These are phyloP conservation scores for Boletus albobrunnescens DNA, from an alignment of 1,284 basidiomycete genomes.

Conservation along the genomic window DNA sequence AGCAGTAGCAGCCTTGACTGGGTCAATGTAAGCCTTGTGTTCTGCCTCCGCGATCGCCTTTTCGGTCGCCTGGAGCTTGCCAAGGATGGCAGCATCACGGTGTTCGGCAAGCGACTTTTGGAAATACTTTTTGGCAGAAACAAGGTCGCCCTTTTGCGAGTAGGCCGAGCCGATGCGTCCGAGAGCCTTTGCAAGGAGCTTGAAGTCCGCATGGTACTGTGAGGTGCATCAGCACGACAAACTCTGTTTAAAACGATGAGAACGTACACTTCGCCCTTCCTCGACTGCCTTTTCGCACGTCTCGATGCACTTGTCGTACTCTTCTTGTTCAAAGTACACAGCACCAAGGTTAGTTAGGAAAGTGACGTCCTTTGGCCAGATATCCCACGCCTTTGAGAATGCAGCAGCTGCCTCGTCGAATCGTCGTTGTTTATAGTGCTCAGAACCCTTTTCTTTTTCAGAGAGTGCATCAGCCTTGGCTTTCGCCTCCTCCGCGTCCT, in stretches of 20 bases:
- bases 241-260: neutral
- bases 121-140: slow-evolving; percentile 83
- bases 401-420: slow-evolving; percentile 70
- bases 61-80: slow-evolving; percentile 87
- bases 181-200: slow-evolving; percentile 81
- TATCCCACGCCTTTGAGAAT: slow-evolving; percentile 89
- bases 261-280: slow-evolving; percentile 72
- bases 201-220: slow-evolving; percentile 77
- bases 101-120: slow-evolving; percentile 95
- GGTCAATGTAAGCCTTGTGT: slow-evolving; percentile 85
- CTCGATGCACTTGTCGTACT: slow-evolving; percentile 89
- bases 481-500: slow-evolving; percentile 58
- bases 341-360: slow-evolving; percentile 88
- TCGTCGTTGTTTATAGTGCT: slow-evolving; percentile 83
- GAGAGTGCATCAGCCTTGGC: slow-evolving; percentile 73
- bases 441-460: slow-evolving; percentile 76
- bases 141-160: slow-evolving; percentile 76
- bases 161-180: slow-evolving; percentile 89
- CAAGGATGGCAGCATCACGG: slow-evolving; percentile 89
- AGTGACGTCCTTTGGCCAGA: slow-evolving; percentile 90
- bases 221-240: slow-evolving; percentile 4
- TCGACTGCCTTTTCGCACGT: slow-evolving; percentile 93
- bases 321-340: slow-evolving; percentile 89
- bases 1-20: slow-evolving; percentile 78
- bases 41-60: slow-evolving; percentile 76